A percentile compares a stretch with the other conserved stretches of the same genome.
phyloP scores from a whole-genome alignment of 2,329 filamentous ascomycete species.

The Neopestalotiopsis rosae region DNA sequence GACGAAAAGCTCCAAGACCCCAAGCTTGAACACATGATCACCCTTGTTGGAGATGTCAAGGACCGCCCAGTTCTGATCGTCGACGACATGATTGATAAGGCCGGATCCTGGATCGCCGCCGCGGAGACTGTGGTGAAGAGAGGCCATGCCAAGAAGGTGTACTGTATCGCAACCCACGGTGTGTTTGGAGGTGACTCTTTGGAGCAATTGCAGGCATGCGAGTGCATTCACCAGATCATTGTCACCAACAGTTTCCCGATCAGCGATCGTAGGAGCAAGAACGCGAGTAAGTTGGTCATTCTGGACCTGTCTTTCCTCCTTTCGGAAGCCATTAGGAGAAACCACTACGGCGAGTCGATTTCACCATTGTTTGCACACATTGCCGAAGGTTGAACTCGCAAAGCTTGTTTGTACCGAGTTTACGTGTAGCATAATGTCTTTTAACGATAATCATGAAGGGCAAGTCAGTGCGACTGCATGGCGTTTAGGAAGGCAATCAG shows the following conservation, averaged over 20 bases:
- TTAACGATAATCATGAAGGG: slow-evolving; percentile 13
- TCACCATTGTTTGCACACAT: slow-evolving; percentile 72
- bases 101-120: slow-evolving; percentile 94
- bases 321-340: slow-evolving; percentile 90
- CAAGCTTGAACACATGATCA: slow-evolving; percentile 91
- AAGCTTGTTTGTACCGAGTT: background rate
- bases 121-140: slow-evolving; percentile 96
- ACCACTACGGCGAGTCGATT: slow-evolving; percentile 93
- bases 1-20: slow-evolving; percentile 85
- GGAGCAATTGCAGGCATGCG: slow-evolving; percentile 87
- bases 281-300: slow-evolving; percentile 82
- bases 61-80: slow-evolving; percentile 90
- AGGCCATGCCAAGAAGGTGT: slow-evolving; percentile 89
- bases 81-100: slow-evolving; percentile 99
- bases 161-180: slow-evolving; percentile 96
- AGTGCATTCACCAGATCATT: slow-evolving; percentile 91
- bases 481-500: slow-evolving; percentile 18
- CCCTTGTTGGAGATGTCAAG: slow-evolving; percentile 92
- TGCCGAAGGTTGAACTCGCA: slow-evolving; percentile 43
- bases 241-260: slow-evolving; percentile 99
- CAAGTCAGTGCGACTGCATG: slow-evolving; percentile 16
- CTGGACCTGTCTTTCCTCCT: slow-evolving; percentile 88
- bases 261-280: slow-evolving; percentile 70
- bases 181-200: slow-evolving; percentile 91
- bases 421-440: slow-evolving; percentile 8